Percentiles rank a stretch among this genome's conserved stretches.
These are phyloP conservation scores for Penicillium egyptiacum DNA, from an alignment of 495 filamentous ascomycete species.

Conservation along the genomic window DNA sequence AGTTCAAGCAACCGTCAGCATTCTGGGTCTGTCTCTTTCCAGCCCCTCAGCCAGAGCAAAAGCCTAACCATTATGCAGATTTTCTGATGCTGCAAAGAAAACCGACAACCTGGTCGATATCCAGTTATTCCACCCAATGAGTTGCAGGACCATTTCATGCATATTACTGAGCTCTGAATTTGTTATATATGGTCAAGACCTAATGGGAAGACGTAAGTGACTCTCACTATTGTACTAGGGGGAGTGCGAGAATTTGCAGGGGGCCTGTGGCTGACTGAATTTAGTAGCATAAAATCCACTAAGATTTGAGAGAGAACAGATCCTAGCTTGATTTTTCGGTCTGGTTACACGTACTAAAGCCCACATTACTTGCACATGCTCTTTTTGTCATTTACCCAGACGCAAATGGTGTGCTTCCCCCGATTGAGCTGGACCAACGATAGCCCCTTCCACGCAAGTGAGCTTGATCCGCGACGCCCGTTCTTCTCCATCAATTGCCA, in stretches of 20 bases:
- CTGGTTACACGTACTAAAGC: conserved; percentile 5
- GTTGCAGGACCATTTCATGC: conserved; percentile 4
- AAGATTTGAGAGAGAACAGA: neutral
- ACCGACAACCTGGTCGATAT: conserved; percentile 10
- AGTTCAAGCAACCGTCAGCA: conserved; percentile 1
- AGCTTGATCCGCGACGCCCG: neutral
- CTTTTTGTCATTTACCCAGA: conserved; percentile 2
- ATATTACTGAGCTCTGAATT: conserved; percentile 5
- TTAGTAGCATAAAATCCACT: conserved; percentile 9
- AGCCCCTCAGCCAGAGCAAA: conserved; percentile 9
- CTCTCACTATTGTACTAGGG: neutral
- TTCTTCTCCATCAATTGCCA: conserved; percentile 10
- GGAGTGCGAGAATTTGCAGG: conserved; percentile 9
- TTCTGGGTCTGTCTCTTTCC: conserved; percentile 3
- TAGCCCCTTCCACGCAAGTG: neutral
- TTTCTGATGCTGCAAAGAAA: conserved; percentile 7
- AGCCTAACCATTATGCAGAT: conserved; percentile 11
- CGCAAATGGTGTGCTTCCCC: conserved; percentile 7
- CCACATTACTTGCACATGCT: conserved; percentile 3
- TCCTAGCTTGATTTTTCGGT: conserved; percentile 4
- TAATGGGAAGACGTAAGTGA: no score
- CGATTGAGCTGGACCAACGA: neutral
- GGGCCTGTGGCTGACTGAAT: conserved; percentile 12
- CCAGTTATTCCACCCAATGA: neutral
- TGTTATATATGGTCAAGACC: conserved; percentile 1